These are phyloP conservation scores for Hypoxylon rickii DNA, from an alignment of 495 filamentous ascomycete genomes.

Conservation along the genomic window DNA sequence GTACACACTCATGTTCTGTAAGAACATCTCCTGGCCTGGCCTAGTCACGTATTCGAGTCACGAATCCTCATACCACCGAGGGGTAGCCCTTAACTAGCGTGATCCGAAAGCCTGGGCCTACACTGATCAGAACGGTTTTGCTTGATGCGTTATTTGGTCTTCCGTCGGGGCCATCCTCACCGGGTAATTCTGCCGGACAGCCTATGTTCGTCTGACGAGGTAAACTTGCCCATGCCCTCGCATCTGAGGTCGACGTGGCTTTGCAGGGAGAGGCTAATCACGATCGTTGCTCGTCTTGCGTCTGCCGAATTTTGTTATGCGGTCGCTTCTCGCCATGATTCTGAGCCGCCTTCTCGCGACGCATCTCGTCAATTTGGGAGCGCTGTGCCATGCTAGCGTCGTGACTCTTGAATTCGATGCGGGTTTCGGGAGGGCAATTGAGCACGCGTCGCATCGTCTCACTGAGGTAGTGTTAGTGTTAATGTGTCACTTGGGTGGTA, in stretches of 20 bases:
- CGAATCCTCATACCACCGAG: conserved; percentile 2
- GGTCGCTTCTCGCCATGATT: conserved; percentile 50
- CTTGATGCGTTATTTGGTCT: conserved; percentile 5
- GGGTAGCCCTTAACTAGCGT: conserved; percentile 3
- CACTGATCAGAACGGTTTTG: conserved; percentile 21
- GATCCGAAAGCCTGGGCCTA: conserved; percentile 12
- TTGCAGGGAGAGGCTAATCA: too few species aligned
- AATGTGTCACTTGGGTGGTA: conserved; percentile 9
- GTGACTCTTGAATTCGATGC: conserved; percentile 92
- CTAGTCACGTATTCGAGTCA: not conserved
- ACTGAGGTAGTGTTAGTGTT: conserved; percentile 51
- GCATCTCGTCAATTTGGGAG: conserved; percentile 78
- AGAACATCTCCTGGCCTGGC: not conserved
- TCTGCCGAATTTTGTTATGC: conserved; percentile 36
- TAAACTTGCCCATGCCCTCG: conserved; percentile 20
- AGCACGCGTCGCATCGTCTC: conserved; percentile 92
- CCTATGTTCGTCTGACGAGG: conserved; percentile 12
- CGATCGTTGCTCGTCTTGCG: conserved; percentile 38
- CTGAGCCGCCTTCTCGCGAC: conserved; percentile 70
- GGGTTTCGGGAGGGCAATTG: conserved; percentile 82
- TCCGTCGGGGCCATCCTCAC: conserved; percentile 22
- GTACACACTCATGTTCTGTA: not conserved
- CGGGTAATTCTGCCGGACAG: conserved; percentile 10
- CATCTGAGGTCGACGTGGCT: not conserved
- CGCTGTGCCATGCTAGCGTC: conserved; percentile 80